Evolutionary conservation across 768 basidiomycete genomes (phyloP), one percentile per base, ranked within the genome.

Genomic region (Gymnopilus junonius): DNA sequence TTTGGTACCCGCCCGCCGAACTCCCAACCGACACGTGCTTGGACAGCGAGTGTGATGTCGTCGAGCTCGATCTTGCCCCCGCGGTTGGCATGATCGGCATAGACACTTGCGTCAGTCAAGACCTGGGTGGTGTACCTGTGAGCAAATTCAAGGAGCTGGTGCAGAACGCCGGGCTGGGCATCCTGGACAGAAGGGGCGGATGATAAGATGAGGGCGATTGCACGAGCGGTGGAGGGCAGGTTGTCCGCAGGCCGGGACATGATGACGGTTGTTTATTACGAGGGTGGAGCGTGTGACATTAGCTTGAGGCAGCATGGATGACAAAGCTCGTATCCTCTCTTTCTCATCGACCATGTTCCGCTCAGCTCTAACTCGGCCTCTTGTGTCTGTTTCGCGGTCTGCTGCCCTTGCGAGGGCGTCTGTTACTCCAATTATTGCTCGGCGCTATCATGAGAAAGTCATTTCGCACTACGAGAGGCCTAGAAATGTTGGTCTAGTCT

Each of bases 391-490:
- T 67, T 76, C 85, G 62, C 82, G 85, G 65, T 77, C 82, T 37
- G 76, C 67, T 55, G 69, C 27, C 29, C 48, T 77, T 43, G 65
- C 79, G 31, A 80, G 79, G 58, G 67, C 79, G 32, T 71, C 77
- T 27, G 58, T 83, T 11, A 76, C 82, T 3, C 87, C 89, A n/a
- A 71, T 84, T 20, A 74, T 85, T 58, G 80, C 83, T 69, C 88
- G 95, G 70, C 83, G 81, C 4, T 98, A 98, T 74, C 96, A 98
- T 74, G 94, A 96, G 76, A 97, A 98, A 72, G 97, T 99, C 54
- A 94, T 96, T 67, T 92, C 93, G 25, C 97, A 99, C 80, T 99
- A 99, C 77, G 97, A 99, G 83, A 88, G 86, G 78, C 97, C 97
- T 67, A 88, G 92, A 83, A 99, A 99, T 80, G 97, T 98, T 71